Conservation (phyloP, 2,329 filamentous ascomycete genomes). For the Exserohilum rostratum region DNA sequence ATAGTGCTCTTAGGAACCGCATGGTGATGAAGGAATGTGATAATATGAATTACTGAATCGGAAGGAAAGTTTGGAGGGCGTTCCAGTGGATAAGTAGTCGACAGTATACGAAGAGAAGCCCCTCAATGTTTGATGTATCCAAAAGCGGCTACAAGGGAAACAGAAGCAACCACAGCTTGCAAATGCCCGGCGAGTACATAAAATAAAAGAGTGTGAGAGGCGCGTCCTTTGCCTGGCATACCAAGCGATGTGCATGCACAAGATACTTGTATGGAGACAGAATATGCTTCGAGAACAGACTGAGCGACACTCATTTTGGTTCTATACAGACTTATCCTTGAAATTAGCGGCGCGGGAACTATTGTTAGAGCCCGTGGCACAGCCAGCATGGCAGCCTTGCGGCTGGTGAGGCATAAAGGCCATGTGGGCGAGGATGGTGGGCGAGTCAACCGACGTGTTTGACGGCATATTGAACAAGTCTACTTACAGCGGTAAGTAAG, state of each 20-base stretch:
- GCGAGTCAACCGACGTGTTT: slow-evolving; percentile 14
- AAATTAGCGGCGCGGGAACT: not conserved
- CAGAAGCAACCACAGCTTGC: slow-evolving; percentile 20
- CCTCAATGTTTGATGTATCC: slow-evolving; percentile 26
- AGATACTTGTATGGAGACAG: slow-evolving; percentile 22
- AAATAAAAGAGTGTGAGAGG: slow-evolving; percentile 24
- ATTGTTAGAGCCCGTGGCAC: slow-evolving; percentile 23
- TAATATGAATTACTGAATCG: not conserved
- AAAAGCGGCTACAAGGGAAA: slow-evolving; percentile 17
- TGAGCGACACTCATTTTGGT: slow-evolving; percentile 17
- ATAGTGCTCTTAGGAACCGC: slow-evolving; percentile 24
- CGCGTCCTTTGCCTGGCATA: not conserved
- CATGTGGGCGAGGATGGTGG: slow-evolving; percentile 25
- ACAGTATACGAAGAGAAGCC: slow-evolving; percentile 10
- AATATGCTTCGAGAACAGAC: slow-evolving; percentile 17
- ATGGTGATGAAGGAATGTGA: slow-evolving; percentile 17
- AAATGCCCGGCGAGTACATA: slow-evolving; percentile 14
- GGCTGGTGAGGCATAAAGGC: slow-evolving; percentile 23
- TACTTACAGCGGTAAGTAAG: slow-evolving; percentile 18
- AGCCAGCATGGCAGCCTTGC: slow-evolving; percentile 22
- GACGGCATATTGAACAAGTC: slow-evolving; percentile 15
- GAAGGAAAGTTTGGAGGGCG: not conserved
- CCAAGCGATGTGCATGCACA: not conserved
- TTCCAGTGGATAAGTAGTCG: slow-evolving; percentile 6
- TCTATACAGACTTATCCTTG: slow-evolving; percentile 12